phyloP scores from a whole-genome alignment of 352 stramenopile species.

The Phytophthora rubi region DNA sequence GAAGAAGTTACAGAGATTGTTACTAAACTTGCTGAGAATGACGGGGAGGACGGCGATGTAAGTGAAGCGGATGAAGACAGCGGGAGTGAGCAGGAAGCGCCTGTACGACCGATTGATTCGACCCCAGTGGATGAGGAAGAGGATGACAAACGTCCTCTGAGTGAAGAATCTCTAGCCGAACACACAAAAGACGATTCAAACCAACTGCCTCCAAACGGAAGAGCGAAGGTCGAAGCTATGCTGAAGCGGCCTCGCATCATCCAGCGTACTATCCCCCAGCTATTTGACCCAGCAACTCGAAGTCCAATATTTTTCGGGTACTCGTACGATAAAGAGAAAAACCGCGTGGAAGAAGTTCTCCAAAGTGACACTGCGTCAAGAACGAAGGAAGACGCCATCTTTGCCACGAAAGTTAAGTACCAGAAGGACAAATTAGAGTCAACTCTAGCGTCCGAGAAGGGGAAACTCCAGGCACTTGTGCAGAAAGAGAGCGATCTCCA shows the following conservation, averaged over 20 bases:
- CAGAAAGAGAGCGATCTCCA: constrained; percentile 57
- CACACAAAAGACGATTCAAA: constrained; percentile 28
- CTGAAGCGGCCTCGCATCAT: constrained; percentile 60
- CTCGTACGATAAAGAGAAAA: constrained; percentile 44
- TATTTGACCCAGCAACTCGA: constrained; percentile 53
- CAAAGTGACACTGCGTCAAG: constrained; percentile 36
- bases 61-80: constrained; percentile 38
- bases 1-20: neutral
- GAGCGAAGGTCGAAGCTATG: constrained; percentile 34
- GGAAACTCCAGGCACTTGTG: constrained; percentile 59
- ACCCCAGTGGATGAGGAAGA: constrained; percentile 2
- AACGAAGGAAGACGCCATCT: constrained; percentile 54
- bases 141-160: constrained; percentile 26
- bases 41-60: constrained; percentile 25
- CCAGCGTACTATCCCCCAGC: constrained; percentile 46
- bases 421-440: constrained; percentile 46
- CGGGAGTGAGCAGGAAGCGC: constrained; percentile 19
- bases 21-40: constrained; percentile 18
- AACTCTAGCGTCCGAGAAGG: constrained; percentile 45
- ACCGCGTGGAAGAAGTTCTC: constrained; percentile 47
- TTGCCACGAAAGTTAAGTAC: constrained; percentile 57
- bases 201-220: constrained; percentile 14
- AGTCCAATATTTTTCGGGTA: constrained; percentile 84
- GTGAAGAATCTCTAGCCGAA: constrained; percentile 36
- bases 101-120: constrained; percentile 15